Conservation (phyloP, 208 protist species). For the Tritrichomonas foetus region DNA sequence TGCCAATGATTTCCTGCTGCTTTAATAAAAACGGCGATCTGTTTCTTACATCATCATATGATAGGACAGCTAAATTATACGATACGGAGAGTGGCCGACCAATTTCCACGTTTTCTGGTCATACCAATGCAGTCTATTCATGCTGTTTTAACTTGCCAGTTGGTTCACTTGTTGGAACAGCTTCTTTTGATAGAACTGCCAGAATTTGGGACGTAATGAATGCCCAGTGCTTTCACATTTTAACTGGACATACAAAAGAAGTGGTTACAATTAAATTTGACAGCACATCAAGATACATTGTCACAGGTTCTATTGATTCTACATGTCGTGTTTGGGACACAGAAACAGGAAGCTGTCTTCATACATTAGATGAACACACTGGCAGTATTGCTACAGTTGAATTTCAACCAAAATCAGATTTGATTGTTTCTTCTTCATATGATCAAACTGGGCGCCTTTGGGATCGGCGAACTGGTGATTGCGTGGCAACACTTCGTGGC, state of each 20-base stretch:
- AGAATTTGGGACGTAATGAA: not conserved
- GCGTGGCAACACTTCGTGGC: slow-evolving; percentile 49
- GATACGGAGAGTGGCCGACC: not conserved
- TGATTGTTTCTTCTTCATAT: slow-evolving; percentile 79
- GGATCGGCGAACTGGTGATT: slow-evolving; percentile 74
- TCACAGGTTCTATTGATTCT: not conserved
- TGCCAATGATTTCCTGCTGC: not conserved
- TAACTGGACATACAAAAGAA: not conserved
- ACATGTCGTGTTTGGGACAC: not conserved
- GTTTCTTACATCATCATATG: slow-evolving; percentile 5
- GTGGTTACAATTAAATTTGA: not conserved
- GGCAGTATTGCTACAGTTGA: slow-evolving; percentile 80
- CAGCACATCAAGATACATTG: not conserved
- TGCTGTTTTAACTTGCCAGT: not conserved
- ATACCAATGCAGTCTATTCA: not conserved
- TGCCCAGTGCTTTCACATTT: not conserved
- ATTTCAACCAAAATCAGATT: slow-evolving; percentile 63
- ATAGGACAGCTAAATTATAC: not conserved
- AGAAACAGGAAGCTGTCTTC: slow-evolving; percentile 39
- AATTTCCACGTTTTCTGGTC: not conserved
- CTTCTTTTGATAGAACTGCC: not conserved
- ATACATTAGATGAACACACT: slow-evolving; percentile 75
- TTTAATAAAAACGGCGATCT: slow-evolving; percentile 6
- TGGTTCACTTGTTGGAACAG: not conserved
- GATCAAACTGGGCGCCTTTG: slow-evolving; percentile 91